A percentile compares a stretch with the other conserved stretches of the same genome.
Evolutionary conservation across 1,284 basidiomycete species (phyloP).

Genomic region (Macrocybe sp.): DNA sequence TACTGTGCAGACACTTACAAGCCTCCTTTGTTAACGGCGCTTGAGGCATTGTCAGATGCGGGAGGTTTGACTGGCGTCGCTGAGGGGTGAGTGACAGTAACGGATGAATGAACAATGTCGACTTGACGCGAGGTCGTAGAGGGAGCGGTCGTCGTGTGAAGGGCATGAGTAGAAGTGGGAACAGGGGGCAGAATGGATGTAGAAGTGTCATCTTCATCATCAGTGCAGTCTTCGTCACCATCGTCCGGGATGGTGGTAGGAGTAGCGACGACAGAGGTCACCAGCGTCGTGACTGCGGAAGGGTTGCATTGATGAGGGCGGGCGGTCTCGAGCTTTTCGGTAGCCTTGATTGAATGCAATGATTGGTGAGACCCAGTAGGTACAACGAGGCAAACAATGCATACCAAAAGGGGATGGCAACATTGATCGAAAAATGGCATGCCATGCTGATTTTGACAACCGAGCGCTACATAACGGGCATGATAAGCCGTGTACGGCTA

Average conservation of each 20-base stretch:
- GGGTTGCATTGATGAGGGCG: constrained; percentile 50
- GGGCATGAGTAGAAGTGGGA: constrained; percentile 10
- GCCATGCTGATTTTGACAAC: constrained; percentile 56
- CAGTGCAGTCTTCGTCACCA: constrained; percentile 23
- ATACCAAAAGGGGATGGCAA: constrained; percentile 45
- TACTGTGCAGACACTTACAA: constrained; percentile 36
- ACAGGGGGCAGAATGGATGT: constrained; percentile 11
- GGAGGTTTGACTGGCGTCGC: constrained; percentile 10
- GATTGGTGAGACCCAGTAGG: constrained; percentile 6
- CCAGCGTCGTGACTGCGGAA: constrained; percentile 17
- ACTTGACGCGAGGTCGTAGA: not conserved
- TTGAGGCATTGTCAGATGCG: constrained; percentile 12
- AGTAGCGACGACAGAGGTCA: constrained; percentile 14
- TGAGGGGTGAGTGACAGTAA: constrained; percentile 13
- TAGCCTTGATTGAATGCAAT: constrained; percentile 27
- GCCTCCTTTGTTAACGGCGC: constrained; percentile 32
- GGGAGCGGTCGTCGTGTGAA: constrained; percentile 5
- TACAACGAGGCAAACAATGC: constrained; percentile 12
- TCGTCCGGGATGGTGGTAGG: constrained; percentile 19
- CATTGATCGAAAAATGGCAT: constrained; percentile 60
- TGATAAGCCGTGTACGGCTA: constrained; percentile 59
- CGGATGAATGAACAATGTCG: not conserved
- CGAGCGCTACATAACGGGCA: constrained; percentile 45
- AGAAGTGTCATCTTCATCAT: constrained; percentile 24
- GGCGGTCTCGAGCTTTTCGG: constrained; percentile 40